Conservation (phyloP, 1,284 basidiomycete species). For the Athelia sp. region DNA sequence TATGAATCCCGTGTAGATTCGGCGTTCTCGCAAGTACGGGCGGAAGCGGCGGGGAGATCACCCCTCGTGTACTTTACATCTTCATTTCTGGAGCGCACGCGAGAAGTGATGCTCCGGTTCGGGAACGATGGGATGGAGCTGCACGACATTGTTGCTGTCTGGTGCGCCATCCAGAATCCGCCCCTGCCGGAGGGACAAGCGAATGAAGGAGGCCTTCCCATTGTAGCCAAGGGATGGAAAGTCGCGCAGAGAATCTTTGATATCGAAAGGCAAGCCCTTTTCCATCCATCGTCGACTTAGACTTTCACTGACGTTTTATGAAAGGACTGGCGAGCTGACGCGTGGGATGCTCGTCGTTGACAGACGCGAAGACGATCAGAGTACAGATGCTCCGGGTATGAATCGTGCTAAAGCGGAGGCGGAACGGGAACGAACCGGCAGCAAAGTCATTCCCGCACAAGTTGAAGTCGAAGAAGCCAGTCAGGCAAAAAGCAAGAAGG, state of each 20-base stretch:
- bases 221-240: constrained; percentile 46
- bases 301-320: constrained; percentile 1
- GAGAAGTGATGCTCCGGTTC: constrained; percentile 65
- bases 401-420: constrained; percentile 61
- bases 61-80: constrained; percentile 73
- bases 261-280: constrained; percentile 55
- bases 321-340: constrained; percentile 49
- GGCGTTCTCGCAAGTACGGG: constrained; percentile 45
- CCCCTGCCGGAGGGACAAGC: constrained; percentile 27
- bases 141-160: constrained; percentile 80
- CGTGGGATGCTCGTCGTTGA: constrained; percentile 76
- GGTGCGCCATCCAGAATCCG: constrained; percentile 70
- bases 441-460: constrained; percentile 44
- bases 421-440: constrained; percentile 35
- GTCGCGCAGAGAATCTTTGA: constrained; percentile 51
- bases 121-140: constrained; percentile 85
- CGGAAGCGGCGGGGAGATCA: constrained; percentile 33
- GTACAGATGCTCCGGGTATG: constrained; percentile 54
- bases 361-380: constrained; percentile 46
- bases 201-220: constrained; percentile 16
- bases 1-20: constrained; percentile 54
- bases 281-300: not conserved
- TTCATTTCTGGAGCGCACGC: constrained; percentile 70
- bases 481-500: constrained; percentile 5
- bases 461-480: constrained; percentile 39